Conservation (phyloP, 805 yeast species). For the Myxozyma udenii region DNA sequence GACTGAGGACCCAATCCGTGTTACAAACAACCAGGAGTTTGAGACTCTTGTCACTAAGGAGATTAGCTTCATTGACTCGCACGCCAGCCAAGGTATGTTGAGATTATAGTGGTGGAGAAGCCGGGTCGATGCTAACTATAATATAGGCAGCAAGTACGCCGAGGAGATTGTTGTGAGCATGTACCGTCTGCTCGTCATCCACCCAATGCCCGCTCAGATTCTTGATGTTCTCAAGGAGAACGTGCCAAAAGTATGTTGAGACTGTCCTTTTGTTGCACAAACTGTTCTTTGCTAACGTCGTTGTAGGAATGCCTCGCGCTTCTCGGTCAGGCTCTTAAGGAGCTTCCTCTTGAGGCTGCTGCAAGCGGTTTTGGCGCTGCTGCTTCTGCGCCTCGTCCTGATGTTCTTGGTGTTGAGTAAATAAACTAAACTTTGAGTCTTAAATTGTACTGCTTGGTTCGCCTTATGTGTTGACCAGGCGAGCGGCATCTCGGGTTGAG, state of each 20-base stretch:
- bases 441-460: neutral
- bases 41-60: slow-evolving; percentile 21
- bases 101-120: neutral
- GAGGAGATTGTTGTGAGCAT: slow-evolving; percentile 23
- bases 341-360: slow-evolving; percentile 9
- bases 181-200: slow-evolving; percentile 24
- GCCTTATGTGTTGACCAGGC: too few species aligned
- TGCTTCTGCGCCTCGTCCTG: slow-evolving; percentile 3
- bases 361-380: slow-evolving; percentile 1
- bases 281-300: neutral
- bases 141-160: slow-evolving; percentile 12
- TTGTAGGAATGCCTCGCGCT: slow-evolving; percentile 14
- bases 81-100: slow-evolving; percentile 16
- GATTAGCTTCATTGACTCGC: slow-evolving; percentile 21
- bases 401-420: slow-evolving; percentile 11
- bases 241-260: slow-evolving; percentile 13
- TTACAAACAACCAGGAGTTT: slow-evolving; percentile 18
- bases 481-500: too few species aligned
- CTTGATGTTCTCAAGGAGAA: slow-evolving; percentile 22
- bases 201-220: slow-evolving; percentile 27
- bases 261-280: too few species aligned
- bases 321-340: slow-evolving; percentile 14
- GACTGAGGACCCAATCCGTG: slow-evolving; percentile 54
- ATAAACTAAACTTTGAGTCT: neutral
- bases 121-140: neutral